Percentiles rank a stretch among this genome's conserved stretches.
phyloP scores from a whole-genome alignment of 495 filamentous ascomycete genomes.

The Penicillium flavigenum region DNA sequence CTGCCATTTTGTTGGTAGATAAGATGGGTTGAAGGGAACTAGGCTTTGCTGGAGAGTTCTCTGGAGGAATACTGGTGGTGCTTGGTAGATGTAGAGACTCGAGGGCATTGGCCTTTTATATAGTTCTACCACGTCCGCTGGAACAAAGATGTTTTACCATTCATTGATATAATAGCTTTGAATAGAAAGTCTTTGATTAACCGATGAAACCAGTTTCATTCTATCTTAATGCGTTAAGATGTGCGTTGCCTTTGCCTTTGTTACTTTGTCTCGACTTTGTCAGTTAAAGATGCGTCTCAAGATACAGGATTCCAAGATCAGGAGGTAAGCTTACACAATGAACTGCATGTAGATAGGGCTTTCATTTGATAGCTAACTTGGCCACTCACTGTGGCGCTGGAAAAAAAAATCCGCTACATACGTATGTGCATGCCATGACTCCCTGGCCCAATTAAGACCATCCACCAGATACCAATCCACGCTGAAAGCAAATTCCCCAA shows the following conservation, averaged over 20 bases:
- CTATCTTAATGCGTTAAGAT: neutral
- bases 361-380: constrained; percentile 11
- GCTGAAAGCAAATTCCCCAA: constrained; percentile 11
- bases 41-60: neutral
- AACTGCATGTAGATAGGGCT: neutral
- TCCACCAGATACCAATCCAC: constrained; percentile 3
- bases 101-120: constrained; percentile 1
- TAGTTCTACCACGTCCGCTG: neutral
- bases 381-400: neutral
- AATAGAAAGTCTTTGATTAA: neutral
- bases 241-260: neutral
- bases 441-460: constrained; percentile 2
- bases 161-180: neutral
- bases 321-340: neutral
- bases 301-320: neutral
- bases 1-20: neutral
- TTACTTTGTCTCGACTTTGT: neutral
- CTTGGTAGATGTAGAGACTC: neutral
- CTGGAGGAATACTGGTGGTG: neutral
- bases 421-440: constrained; percentile 7
- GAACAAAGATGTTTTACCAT: neutral
- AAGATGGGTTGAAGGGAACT: neutral
- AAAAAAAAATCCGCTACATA: constrained; percentile 6
- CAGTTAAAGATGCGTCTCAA: no score
- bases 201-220: neutral